These are phyloP conservation scores for Colletotrichum brevisporum DNA, from an alignment of 2,329 filamentous ascomycete genomes.

Conservation along the genomic window DNA sequence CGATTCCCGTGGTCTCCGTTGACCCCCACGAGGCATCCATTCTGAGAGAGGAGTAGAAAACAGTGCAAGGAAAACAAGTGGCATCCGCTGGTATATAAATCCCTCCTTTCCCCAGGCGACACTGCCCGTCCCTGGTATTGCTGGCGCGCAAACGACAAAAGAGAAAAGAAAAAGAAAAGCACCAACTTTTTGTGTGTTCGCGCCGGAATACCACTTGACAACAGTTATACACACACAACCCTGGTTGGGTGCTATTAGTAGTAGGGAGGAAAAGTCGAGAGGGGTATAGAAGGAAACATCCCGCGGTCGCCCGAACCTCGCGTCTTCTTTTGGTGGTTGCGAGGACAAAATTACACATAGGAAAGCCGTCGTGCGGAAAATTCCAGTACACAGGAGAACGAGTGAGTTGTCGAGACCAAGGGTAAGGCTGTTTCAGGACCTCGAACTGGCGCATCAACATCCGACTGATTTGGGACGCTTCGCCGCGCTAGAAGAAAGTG, in stretches of 20 bases:
- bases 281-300: slow-evolving; percentile 30
- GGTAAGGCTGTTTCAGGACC: too few relatives aligned
- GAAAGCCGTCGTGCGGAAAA: slow-evolving; percentile 13
- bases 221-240: slow-evolving; percentile 12
- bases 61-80: not conserved
- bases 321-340: slow-evolving; percentile 8
- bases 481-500: slow-evolving; percentile 65
- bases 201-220: slow-evolving; percentile 2
- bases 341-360: slow-evolving; percentile 10
- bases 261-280: slow-evolving; percentile 7
- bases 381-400: not conserved
- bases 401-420: too few relatives aligned
- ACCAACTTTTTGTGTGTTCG: not conserved
- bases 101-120: not conserved
- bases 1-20: too few relatives aligned
- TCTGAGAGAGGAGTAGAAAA: not conserved
- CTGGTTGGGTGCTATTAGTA: slow-evolving; percentile 16
- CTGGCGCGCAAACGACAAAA: slow-evolving; percentile 9
- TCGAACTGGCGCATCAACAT: not conserved
- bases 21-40: too few relatives aligned
- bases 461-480: not conserved
- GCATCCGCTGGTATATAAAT: not conserved
- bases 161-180: not conserved
- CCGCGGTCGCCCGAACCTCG: slow-evolving; percentile 25
- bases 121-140: not conserved